Base-by-base conservation (phyloP, 345 rosid species). In the Triadica sebifera region DNA sequence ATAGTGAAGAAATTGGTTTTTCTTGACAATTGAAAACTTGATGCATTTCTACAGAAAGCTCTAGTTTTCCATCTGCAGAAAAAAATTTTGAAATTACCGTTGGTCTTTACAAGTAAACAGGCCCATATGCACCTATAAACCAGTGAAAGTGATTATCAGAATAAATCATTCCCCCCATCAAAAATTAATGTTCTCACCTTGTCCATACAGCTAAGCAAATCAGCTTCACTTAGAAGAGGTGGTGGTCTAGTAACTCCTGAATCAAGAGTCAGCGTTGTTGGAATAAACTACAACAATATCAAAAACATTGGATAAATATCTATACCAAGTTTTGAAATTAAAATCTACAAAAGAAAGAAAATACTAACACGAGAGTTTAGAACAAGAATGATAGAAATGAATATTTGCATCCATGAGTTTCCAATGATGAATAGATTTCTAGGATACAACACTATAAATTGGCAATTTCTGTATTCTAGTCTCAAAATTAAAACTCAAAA, bases 191-290 rank as follows among this genome's bases (percentile, higher is more conserved):
- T 67, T 63, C 79, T 84, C 80, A 93, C 99, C 97, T 93, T 93
- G 88, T 94, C 98, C 99, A 94, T 94, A 85, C 98, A 90, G 81
- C 87, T 83, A 76, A 94, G 80, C 74, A 94, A 83, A 84, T 94
- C 99, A 72, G 99, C 91, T 87, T 94, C 99, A 81, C 99, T 88
- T 70, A 93, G 73, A 64, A 88, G 88, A 53, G 98, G 97, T 7
- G 98, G 98, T 55, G 99, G 98, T 79, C 93, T 89, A 17, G 99
- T 92, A 39, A 90, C 85, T 74, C 97, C 96, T n/a, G 97, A 83
- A 82, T 94, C 98, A 79, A 94, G 94, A 84, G 93, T 90, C 83
- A 94, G 70, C 46, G 86, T 75, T 65, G 93, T 87, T 13, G 99
- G 97, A 73, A 85, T 80, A 80, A 94, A 90, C 99, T 93, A 92